These are phyloP conservation scores for Tothia fuscella DNA, from an alignment of 2,329 filamentous ascomycete genomes.

Conservation along the genomic window DNA sequence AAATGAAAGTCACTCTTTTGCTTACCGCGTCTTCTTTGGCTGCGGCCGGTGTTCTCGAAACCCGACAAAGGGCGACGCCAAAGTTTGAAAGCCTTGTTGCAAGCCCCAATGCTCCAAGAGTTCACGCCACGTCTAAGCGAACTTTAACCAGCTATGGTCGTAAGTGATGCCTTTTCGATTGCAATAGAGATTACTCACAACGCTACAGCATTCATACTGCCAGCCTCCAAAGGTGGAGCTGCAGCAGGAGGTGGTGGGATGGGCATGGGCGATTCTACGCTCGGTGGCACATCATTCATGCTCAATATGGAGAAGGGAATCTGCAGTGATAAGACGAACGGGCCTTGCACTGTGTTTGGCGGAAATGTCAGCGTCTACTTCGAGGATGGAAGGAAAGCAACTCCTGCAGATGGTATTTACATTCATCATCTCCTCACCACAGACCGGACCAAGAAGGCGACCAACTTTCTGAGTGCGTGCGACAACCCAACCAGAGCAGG, in stretches of 20 bases:
- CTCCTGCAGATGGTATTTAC: constrained; percentile 3
- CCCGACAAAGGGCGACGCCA: no score
- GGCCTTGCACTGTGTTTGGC: constrained; percentile 7
- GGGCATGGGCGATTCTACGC: constrained; percentile 2
- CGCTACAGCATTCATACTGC: no score
- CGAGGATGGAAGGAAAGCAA: constrained; percentile 2
- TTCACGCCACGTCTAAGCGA: no score
- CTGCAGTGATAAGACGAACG: constrained; percentile 2
- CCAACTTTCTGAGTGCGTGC: constrained; percentile 1
- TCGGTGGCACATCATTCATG: constrained; percentile 3
- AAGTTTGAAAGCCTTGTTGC: no score
- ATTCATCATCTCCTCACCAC: constrained; percentile 10
- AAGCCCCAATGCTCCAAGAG: no score
- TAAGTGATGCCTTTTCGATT: no score
- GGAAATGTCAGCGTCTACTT: constrained; percentile 7
- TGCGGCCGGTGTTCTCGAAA: no score
- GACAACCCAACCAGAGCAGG: constrained; percentile 3
- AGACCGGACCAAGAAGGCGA: constrained; percentile 3
- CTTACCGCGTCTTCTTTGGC: no score
- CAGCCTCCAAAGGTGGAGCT: constrained; percentile 4
- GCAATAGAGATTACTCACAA: no score
- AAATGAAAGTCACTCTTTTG: no score
- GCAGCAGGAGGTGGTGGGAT: constrained; percentile 2
- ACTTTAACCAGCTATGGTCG: no score
- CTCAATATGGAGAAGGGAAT: constrained; percentile 9